Evolutionary conservation across 352 stramenopile species (phyloP).

Genomic region (Pythium brachiatum): DNA sequence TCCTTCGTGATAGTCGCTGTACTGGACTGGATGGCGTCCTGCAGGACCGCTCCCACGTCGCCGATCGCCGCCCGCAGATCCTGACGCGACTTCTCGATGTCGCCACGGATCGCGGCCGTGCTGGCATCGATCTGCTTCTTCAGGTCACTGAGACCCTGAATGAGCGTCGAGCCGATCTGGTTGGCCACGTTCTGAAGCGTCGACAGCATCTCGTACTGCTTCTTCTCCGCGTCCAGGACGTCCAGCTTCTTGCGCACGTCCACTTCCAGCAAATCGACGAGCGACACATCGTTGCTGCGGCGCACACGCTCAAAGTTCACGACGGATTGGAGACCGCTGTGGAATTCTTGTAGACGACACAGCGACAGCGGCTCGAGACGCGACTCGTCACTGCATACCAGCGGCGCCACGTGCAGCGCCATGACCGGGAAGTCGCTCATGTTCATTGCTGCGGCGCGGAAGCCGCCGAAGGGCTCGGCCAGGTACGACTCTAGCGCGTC

Average conservation of each 20-base stretch:
- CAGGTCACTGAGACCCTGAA: conserved; percentile 1
- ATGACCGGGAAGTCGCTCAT: conserved; percentile 6
- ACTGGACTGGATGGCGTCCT: conserved; percentile 9
- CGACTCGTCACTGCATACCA: conserved; percentile 3
- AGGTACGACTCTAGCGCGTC: conserved; percentile 1
- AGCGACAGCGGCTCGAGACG: conserved; percentile 2
- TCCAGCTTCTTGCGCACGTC: conserved; percentile 16
- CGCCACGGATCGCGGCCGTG: conserved; percentile 7
- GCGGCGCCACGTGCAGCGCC: background rate
- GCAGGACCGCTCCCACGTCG: background rate
- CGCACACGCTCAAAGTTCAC: conserved; percentile 5
- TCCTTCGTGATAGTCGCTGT: conserved; percentile 1
- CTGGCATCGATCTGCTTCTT: conserved; percentile 4
- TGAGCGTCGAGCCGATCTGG: conserved; percentile 11
- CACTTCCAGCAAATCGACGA: conserved; percentile 7
- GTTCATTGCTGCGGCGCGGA: background rate
- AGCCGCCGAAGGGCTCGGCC: conserved; percentile 1
- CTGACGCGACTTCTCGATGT: conserved; percentile 9
- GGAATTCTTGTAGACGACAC: background rate
- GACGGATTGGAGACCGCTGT: conserved; percentile 1
- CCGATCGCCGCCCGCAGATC: background rate
- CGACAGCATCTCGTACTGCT: conserved; percentile 10
- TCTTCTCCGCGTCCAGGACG: conserved; percentile 13
- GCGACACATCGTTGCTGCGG: background rate
- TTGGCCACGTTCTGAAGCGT: conserved; percentile 11